Conservation (phyloP, 495 filamentous ascomycete genomes). For the Rostrohypoxylon terebratum region DNA sequence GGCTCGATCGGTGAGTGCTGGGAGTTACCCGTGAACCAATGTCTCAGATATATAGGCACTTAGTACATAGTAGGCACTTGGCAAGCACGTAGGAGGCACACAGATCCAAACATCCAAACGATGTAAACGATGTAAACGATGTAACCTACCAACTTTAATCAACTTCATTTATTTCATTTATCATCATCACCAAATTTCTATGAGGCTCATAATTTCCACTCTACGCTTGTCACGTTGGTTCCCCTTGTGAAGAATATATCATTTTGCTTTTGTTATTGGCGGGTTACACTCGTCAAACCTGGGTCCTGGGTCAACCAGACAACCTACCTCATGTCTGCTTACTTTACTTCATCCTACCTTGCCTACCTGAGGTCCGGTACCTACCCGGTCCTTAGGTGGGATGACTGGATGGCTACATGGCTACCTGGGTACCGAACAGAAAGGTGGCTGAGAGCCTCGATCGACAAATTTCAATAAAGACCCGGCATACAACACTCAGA, state of each 20-base stretch:
- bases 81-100: no score
- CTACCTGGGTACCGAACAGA: no score
- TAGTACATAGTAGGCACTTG: no score
- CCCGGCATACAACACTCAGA: background rate
- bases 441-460: slow-evolving; percentile 18
- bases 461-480: background rate
- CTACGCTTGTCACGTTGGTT: background rate
- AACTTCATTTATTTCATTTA: no score
- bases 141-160: background rate
- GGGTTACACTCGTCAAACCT: slow-evolving; percentile 16
- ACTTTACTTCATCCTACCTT: background rate
- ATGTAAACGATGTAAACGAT: background rate
- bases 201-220: background rate
- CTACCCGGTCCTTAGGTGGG: background rate
- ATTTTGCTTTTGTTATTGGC: slow-evolving; percentile 10
- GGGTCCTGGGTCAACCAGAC: background rate
- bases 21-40: background rate
- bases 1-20: background rate
- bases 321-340: background rate
- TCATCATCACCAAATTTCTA: background rate
- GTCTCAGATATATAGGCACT: background rate
- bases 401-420: no score
- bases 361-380: background rate
- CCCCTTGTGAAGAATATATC: background rate
- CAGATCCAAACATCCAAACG: no score